Evolutionary conservation across 345 rosid species (phyloP), one percentile per base, ranked within the genome.

Genomic region (Noccaea caerulescens): DNA sequence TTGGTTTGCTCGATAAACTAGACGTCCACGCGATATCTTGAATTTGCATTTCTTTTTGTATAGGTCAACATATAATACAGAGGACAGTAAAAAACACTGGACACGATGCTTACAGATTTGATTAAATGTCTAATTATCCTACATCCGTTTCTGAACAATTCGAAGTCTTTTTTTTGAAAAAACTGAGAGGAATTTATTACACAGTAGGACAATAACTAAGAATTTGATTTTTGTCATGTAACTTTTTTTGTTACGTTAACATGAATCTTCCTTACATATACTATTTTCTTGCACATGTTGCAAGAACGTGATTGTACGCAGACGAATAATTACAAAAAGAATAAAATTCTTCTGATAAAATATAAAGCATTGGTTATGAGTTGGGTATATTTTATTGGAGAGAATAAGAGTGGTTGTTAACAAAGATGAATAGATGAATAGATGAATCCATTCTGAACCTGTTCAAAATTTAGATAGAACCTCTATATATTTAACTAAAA

Each of bases 221-320:
- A 50, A 25, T 16, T 39, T 18, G 16, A 50, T 39, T 27, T 70
- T 70, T 59, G 10, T 30, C 42, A 58, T 38, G 8, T 56, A 46
- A 8, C 41, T 44, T 45, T 10, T 12, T 39, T 56, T 16, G 10
- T 57, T 39, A 38, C 8, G 38, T 34, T 41, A 27, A 32, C 54
- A 49, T 73, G 12, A 65, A 39, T 6, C 51, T 58, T 50, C 3
- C 13, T 53, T 2, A 58, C n/a, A 66, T 50, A 3, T 39, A 73
- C 33, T 72, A 56, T 64, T 73, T 14, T 65, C 16, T 57, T 74
- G 62, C 62, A 50, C 77, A 66, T 58, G 61, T 42, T 41, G 33
- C 18, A 66, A 74, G 68, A 66, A 67, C 63, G 60, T 73, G 72
- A 73, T 14, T 33, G 4, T n/a, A 65, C 39, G 7, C 47, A 32